Conservation (phyloP, 768 basidiomycete genomes). For the Collybiopsis luxurians region DNA sequence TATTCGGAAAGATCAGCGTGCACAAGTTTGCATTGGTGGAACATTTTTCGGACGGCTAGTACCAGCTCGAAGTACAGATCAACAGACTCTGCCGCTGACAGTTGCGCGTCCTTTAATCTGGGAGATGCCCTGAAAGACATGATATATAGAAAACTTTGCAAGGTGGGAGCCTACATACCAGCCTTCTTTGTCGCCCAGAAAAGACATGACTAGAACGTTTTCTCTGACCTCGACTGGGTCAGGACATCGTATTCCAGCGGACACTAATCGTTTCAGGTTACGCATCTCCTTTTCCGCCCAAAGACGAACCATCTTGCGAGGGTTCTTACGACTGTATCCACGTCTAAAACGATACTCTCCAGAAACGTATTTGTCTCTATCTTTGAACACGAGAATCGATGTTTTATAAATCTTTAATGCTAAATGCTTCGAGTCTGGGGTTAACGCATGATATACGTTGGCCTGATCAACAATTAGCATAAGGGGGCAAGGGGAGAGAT, state of each 20-base stretch:
- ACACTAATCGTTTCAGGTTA: constrained; percentile 79
- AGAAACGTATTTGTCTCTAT: constrained; percentile 93
- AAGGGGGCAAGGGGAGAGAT: constrained; percentile 1
- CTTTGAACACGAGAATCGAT: constrained; percentile 95
- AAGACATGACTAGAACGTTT: constrained; percentile 95
- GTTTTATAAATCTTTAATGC: constrained; percentile 99
- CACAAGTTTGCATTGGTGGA: constrained; percentile 87
- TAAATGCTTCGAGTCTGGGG: constrained; percentile 54
- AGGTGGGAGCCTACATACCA: constrained; percentile 50
- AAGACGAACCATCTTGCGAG: constrained; percentile 96
- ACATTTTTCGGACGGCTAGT: constrained; percentile 79
- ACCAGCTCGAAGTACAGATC: constrained; percentile 78
- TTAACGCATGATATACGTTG: constrained; percentile 92
- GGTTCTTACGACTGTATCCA: constrained; percentile 87
- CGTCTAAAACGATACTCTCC: constrained; percentile 95
- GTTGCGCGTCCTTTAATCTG: constrained; percentile 83
- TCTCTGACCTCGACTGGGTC: constrained; percentile 91
- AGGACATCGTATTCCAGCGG: constrained; percentile 85
- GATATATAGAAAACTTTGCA: not conserved
- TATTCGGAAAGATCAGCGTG: constrained; percentile 99
- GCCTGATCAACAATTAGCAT: constrained; percentile 49
- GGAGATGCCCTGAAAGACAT: constrained; percentile 76
- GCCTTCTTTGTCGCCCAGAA: constrained; percentile 78
- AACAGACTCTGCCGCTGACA: constrained; percentile 45
- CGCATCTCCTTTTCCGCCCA: constrained; percentile 99